Evolutionary conservation across 805 yeast species (phyloP).

Genomic region (Monosporozyma solicola): DNA sequence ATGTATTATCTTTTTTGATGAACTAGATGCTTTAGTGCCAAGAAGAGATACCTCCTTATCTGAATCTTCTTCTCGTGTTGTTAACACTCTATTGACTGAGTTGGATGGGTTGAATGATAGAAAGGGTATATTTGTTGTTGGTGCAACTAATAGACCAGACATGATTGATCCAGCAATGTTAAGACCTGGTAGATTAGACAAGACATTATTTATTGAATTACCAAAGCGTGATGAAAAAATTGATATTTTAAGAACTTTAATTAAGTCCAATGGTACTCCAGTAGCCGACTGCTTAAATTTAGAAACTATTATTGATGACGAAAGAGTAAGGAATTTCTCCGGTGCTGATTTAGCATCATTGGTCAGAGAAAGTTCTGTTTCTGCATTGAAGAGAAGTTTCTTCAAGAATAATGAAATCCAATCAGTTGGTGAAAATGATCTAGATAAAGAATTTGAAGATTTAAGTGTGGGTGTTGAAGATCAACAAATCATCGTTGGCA

Average conservation of each 20-base stretch:
- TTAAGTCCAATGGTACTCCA: constrained; percentile 69
- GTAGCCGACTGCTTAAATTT: constrained; percentile 55
- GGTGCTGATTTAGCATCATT: constrained; percentile 95
- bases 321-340: constrained; percentile 77
- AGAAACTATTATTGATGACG: constrained; percentile 54
- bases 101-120: constrained; percentile 91
- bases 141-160: constrained; percentile 96
- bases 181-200: constrained; percentile 92
- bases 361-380: constrained; percentile 88
- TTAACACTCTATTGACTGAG: constrained; percentile 88
- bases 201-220: constrained; percentile 81
- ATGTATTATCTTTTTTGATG: constrained; percentile 92
- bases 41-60: constrained; percentile 81
- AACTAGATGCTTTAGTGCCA: constrained; percentile 92
- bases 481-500: constrained; percentile 44
- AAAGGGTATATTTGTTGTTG: constrained; percentile 86
- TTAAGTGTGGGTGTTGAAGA: constrained; percentile 28
- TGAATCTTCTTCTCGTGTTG: constrained; percentile 88
- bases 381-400: constrained; percentile 69
- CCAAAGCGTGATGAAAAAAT: constrained; percentile 71
- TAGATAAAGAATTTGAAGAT: constrained; percentile 35
- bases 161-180: constrained; percentile 98
- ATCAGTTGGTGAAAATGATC: constrained; percentile 38
- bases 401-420: constrained; percentile 41
- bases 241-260: constrained; percentile 74